A percentile compares a stretch with the other conserved stretches of the same genome.
These are phyloP conservation scores for Sporothrix variecibatus DNA, from an alignment of 2,329 filamentous ascomycete species.

Conservation along the genomic window DNA sequence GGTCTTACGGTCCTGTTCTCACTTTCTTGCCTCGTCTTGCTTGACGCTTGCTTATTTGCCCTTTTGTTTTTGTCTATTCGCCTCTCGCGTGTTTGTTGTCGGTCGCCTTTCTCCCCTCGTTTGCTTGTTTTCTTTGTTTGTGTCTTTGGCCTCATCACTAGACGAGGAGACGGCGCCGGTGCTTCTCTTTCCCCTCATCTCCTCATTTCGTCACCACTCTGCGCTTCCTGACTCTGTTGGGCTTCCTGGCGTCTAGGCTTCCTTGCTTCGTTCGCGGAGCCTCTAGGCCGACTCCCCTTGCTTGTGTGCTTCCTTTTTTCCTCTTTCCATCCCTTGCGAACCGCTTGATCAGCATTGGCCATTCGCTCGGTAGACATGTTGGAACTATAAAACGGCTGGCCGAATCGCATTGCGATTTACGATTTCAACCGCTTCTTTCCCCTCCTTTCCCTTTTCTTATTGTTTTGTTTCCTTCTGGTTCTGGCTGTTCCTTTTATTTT, in stretches of 20 bases:
- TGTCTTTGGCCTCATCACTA: not conserved
- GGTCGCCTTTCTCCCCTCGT: not conserved
- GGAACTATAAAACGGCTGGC: slow-evolving; percentile 18
- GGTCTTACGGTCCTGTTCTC: not conserved
- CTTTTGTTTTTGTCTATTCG: not conserved
- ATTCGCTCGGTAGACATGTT: not conserved
- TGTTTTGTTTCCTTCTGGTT: not conserved
- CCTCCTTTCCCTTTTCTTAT: not conserved
- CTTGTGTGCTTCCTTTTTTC: slow-evolving; percentile 1
- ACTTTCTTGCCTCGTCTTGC: not conserved
- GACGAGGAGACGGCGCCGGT: slow-evolving; percentile 11
- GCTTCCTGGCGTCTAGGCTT: not conserved
- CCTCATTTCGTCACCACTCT: slow-evolving; percentile 15
- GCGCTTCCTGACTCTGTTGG: not conserved
- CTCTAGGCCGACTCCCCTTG: not conserved
- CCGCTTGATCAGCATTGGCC: slow-evolving; percentile 19
- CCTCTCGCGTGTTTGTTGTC: slow-evolving; percentile 8
- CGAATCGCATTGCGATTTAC: not conserved
- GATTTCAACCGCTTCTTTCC: not conserved
- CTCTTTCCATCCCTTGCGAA: slow-evolving; percentile 13
- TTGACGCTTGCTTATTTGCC: not conserved
- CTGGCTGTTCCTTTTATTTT: not conserved
- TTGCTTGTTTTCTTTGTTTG: slow-evolving; percentile 20
- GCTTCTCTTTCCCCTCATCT: slow-evolving; percentile 18
- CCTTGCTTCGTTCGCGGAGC: slow-evolving; percentile 4